These are phyloP conservation scores for Pythium sukuiense DNA, from an alignment of 352 stramenopile species.

Conservation along the genomic window DNA sequence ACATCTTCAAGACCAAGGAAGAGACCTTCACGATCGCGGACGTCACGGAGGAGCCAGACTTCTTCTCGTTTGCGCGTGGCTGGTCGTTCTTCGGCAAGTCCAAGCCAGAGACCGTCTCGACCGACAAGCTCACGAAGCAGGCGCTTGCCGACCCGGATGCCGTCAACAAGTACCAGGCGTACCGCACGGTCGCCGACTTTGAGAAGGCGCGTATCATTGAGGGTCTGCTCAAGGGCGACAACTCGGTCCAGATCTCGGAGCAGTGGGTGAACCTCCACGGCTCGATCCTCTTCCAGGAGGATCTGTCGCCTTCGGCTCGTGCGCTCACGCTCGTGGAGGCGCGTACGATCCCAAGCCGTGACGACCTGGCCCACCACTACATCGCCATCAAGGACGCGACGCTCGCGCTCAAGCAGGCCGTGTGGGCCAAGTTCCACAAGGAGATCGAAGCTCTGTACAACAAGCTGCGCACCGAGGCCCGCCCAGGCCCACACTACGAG, in stretches of 20 bases:
- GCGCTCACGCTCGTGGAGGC: constrained; percentile 58
- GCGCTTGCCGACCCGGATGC: constrained; percentile 65
- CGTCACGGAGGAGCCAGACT: constrained; percentile 56
- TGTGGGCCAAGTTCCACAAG: constrained; percentile 62
- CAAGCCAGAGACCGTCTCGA: constrained; percentile 57
- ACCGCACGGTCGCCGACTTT: constrained; percentile 61
- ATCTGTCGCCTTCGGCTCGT: constrained; percentile 60
- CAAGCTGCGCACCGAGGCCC: constrained; percentile 42
- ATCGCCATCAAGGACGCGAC: constrained; percentile 59
- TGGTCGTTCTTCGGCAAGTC: constrained; percentile 82
- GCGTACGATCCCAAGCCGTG: constrained; percentile 55
- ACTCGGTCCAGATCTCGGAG: constrained; percentile 51
- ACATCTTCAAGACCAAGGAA: constrained; percentile 61
- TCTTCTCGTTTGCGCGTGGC: constrained; percentile 70
- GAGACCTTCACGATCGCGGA: constrained; percentile 51
- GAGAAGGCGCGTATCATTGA: constrained; percentile 76
- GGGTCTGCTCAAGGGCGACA: constrained; percentile 47
- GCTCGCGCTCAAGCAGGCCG: constrained; percentile 59
- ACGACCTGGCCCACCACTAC: constrained; percentile 77
- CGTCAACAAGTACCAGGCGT: constrained; percentile 79
- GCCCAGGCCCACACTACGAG: constrained; percentile 57
- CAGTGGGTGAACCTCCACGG: constrained; percentile 61
- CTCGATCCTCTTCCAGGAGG: constrained; percentile 71
- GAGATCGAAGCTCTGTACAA: constrained; percentile 65
- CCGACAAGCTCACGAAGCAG: constrained; percentile 57